A percentile compares a stretch with the other conserved stretches of the same genome.
phyloP scores from a whole-genome alignment of 331 rosid species.

The Ulmus americana region DNA sequence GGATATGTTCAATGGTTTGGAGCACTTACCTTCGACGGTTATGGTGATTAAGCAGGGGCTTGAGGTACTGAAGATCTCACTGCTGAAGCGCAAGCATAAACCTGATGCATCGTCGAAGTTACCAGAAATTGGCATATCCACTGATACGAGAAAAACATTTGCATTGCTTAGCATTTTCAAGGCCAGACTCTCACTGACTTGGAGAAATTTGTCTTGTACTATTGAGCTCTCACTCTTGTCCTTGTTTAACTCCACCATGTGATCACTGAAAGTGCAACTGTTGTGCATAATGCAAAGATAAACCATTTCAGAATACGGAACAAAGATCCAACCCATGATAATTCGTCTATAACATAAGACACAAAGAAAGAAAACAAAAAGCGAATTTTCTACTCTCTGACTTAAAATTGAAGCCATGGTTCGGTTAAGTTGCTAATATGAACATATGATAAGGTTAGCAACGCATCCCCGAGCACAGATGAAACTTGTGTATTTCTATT shows the following conservation, averaged over 20 bases:
- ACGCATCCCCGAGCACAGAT: background rate
- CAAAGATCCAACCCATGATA: slow-evolving; percentile 6
- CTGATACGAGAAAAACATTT: slow-evolving; percentile 65
- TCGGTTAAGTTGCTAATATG: background rate
- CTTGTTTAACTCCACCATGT: slow-evolving; percentile 54
- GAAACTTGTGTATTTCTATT: background rate
- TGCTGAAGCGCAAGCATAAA: slow-evolving; percentile 72
- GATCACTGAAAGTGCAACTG: slow-evolving; percentile 80
- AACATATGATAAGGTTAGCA: background rate
- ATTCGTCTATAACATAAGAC: background rate
- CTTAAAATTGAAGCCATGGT: background rate
- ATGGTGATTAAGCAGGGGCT: slow-evolving; percentile 65
- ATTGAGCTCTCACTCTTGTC: slow-evolving; percentile 32
- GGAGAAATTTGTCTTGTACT: slow-evolving; percentile 64
- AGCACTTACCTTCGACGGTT: slow-evolving; percentile 77
- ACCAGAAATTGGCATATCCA: slow-evolving; percentile 74
- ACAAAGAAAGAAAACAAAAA: background rate
- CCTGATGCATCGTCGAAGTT: slow-evolving; percentile 85
- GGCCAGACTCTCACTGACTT: slow-evolving; percentile 65
- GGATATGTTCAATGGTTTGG: slow-evolving; percentile 54
- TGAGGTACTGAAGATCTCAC: slow-evolving; percentile 75
- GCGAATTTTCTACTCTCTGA: background rate
- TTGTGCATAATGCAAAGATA: slow-evolving; percentile 26
- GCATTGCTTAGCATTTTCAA: slow-evolving; percentile 79
- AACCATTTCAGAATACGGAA: slow-evolving; percentile 20